Conservation (phyloP, 192 early-diverging fungal genomes). For the Geranomyces variabilis region DNA sequence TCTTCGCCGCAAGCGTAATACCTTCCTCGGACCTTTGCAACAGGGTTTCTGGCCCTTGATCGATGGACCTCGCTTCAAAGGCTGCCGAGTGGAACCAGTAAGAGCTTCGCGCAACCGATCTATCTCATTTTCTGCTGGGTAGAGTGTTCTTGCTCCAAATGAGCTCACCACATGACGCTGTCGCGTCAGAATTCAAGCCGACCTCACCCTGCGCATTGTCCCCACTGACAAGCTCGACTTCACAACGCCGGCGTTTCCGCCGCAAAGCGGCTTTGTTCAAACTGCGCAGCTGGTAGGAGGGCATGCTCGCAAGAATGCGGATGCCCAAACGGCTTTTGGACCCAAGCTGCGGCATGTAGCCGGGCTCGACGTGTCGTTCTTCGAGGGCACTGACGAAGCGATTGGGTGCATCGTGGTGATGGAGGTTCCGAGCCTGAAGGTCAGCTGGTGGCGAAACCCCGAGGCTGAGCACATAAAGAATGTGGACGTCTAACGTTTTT, state of each 20-base stretch:
- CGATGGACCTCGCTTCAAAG: too few species aligned
- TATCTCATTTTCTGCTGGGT: too few species aligned
- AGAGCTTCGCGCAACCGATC: too few species aligned
- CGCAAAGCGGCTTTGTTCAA: background rate
- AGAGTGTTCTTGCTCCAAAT: too few species aligned
- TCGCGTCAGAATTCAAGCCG: background rate
- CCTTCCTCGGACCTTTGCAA: too few species aligned
- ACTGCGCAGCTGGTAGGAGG: background rate
- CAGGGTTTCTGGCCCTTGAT: too few species aligned
- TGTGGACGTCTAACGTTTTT: background rate
- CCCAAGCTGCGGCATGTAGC: constrained; percentile 19
- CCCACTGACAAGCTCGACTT: constrained; percentile 1
- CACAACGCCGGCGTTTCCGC: background rate
- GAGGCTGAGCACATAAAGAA: background rate
- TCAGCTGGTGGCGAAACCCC: background rate
- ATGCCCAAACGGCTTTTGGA: background rate
- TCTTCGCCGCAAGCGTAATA: too few species aligned
- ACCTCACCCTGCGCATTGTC: background rate
- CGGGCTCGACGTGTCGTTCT: constrained; percentile 52
- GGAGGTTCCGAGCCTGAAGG: constrained; percentile 64
- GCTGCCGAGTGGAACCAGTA: too few species aligned
- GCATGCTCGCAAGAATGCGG: background rate
- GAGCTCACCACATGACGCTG: too few species aligned
- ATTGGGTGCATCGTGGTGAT: constrained; percentile 78
- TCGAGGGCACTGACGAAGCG: constrained; percentile 46